Base-by-base conservation (phyloP, 352 stramenopile species). In the Globisporangium okanoganense region DNA sequence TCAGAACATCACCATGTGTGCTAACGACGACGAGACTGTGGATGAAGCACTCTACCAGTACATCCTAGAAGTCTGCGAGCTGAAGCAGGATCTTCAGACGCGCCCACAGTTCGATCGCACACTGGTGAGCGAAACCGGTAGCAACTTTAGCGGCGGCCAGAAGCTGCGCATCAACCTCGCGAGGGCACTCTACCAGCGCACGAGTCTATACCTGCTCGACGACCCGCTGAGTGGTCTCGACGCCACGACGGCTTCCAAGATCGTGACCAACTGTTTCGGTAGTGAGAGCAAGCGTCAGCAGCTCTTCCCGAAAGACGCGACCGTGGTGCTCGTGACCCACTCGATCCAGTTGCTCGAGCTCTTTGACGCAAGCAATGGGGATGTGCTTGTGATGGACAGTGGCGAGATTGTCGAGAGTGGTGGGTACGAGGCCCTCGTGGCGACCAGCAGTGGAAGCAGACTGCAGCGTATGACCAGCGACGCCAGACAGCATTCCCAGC, bases 101-200 rank as follows among this genome's bases (percentile, higher is more conserved):
- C 76, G 76, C 27, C 64, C 71, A 16, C 58, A 62, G 3, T 77
- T 73, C n/a, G 84, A 90, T 33, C 62, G 73, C 5, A 67, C 79
- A 9, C 44, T 65, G 5, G 73, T 95, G 27, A 78, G 77, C 33
- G 88, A 96, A 51, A 81, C 85, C 41, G 91, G 89, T 18, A 80
- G 58, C 53, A 95, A 94, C 45, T 88, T 97, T 29, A 96, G 85
- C 57, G 90, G 90, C 8, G 90, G 90, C 0, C 90, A 97, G 59
- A 76, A 76, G 7, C 64, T 88, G 22, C 72, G 90, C 58, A 81
- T 97, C 50, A 90, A 81, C n/a, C 73, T 97, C 2, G 90, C 90
- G 9, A 85, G 90, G 7, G 86, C 84, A 24, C 61, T 96, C 20
- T 96, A 95, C 38, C 75, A 90, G 44, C 67, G 66, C 58, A 65